Percentiles rank a stretch among this genome's conserved stretches.
These are phyloP conservation scores for Trichoderma sp. DNA, from an alignment of 2,329 filamentous ascomycete species.

Conservation along the genomic window DNA sequence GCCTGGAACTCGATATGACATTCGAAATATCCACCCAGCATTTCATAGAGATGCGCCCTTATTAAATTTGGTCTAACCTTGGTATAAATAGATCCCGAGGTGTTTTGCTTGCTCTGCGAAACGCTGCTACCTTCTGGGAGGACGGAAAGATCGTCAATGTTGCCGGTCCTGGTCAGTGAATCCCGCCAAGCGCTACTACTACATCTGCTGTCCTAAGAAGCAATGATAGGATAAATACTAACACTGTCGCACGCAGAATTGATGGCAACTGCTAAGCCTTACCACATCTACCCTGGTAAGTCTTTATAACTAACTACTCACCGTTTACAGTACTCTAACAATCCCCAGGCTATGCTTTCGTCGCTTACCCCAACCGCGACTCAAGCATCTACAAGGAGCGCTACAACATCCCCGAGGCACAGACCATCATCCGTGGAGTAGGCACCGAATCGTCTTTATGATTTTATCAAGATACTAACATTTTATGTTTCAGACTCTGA, in stretches of 20 bases:
- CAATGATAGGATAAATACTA: not conserved
- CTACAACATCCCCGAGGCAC: conserved; percentile 89
- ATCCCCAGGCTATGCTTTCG: conserved; percentile 66
- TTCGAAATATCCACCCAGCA: too few relatives aligned
- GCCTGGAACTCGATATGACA: too few relatives aligned
- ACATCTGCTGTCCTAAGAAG: not conserved
- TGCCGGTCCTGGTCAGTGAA: conserved; percentile 53
- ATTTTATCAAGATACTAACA: not conserved
- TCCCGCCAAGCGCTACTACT: not conserved
- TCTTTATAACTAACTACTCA: too few relatives aligned
- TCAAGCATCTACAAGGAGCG: conserved; percentile 83
- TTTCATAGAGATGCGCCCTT: not conserved
- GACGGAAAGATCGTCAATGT: conserved; percentile 73
- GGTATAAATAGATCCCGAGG: conserved; percentile 56
- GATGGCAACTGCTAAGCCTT: conserved; percentile 81
- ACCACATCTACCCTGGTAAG: conserved; percentile 74
- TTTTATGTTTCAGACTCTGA: conserved; percentile 49
- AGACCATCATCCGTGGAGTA: conserved; percentile 69
- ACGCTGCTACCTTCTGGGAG: conserved; percentile 79
- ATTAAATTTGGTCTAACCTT: not conserved
- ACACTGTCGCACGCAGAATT: conserved; percentile 52
- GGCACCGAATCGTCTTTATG: rapidly evolving
- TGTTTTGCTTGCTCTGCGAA: conserved; percentile 82
- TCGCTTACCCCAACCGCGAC: conserved; percentile 92
- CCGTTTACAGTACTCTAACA: not conserved